phyloP scores from a whole-genome alignment of 768 basidiomycete genomes.

The Boletus reticulatus region DNA sequence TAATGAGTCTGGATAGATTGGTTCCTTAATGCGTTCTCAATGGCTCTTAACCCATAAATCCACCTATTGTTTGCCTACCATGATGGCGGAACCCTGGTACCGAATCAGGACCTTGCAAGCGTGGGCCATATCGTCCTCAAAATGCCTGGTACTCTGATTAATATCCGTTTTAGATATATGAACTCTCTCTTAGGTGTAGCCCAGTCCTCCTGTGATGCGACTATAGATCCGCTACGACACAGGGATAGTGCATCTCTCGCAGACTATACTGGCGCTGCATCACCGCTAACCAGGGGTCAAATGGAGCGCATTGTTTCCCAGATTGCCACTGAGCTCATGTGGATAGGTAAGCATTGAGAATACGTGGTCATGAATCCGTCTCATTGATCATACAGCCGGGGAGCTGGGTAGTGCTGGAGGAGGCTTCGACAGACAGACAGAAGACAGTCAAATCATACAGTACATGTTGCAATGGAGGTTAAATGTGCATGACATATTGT shows the following conservation, averaged over 20 bases:
- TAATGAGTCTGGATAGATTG: not conserved
- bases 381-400: not conserved
- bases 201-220: not conserved
- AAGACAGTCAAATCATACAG: not conserved
- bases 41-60: no score
- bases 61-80: not conserved
- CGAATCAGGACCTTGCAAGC: not conserved
- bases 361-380: not conserved
- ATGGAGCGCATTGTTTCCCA: not conserved
- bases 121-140: not conserved
- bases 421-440: not conserved
- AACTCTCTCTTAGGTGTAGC: not conserved
- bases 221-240: not conserved
- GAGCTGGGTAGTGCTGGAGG: not conserved
- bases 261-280: not conserved
- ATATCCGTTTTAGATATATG: not conserved
- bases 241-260: not conserved
- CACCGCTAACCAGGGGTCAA: not conserved
- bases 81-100: accelerated
- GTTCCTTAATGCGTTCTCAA: no score
- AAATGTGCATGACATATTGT: not conserved
- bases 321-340: not conserved
- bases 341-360: not conserved
- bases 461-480: not conserved
- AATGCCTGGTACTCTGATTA: not conserved